Evolutionary conservation across 1,139 yeast genomes (phyloP), one percentile per base, ranked within the genome.

Genomic region (Petasospora fabianii): DNA sequence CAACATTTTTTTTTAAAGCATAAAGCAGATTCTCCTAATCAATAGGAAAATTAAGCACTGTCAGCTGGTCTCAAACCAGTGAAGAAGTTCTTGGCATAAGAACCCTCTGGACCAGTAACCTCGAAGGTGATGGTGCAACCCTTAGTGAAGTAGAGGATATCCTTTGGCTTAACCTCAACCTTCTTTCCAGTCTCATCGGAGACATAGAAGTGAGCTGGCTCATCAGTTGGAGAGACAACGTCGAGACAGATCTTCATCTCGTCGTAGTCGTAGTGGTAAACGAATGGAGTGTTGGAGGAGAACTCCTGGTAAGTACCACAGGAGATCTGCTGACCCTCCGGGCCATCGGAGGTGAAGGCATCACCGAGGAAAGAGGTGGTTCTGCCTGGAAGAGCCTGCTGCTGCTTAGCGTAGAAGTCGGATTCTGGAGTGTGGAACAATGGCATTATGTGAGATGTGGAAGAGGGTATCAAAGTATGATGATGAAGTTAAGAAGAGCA

Each of bases 231-330:
- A 16, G 46, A 42, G 38, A 35, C 40, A 28, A 43, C 45, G 31
- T 41, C 45, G 18, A 80, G 65, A 56, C 79, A 71, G 53, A 80
- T 69, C 64, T 80, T 80, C 83, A 77, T 78, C 65, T 80, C 87
- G 56, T 80, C 86, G 60, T 79, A 80, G 55, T 65, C 65, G 62
- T 80, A 80, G 41, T 67, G 63, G 69, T 79, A 80, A 18, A 75
- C 84, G 55, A 80, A 71, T 36, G 82, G 75, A 56, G 76, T 80
- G 43, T 68, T 66, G 39, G 41, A 41, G 30, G 40, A 15, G 58
- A 77, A 81, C 63, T 79, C 85, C 54, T 69, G 73, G 71, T 74
- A 80, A 64, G 80, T 80, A 32, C 87, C 87, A 58, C 80, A 69
- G 13, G 79, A 61, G 46, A 80, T 74, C 54, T 77, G 77, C 53